Evolutionary conservation across 257 asterid genomes (phyloP), one percentile per base, ranked within the genome.

Genomic region (Linderniella brevidens): DNA sequence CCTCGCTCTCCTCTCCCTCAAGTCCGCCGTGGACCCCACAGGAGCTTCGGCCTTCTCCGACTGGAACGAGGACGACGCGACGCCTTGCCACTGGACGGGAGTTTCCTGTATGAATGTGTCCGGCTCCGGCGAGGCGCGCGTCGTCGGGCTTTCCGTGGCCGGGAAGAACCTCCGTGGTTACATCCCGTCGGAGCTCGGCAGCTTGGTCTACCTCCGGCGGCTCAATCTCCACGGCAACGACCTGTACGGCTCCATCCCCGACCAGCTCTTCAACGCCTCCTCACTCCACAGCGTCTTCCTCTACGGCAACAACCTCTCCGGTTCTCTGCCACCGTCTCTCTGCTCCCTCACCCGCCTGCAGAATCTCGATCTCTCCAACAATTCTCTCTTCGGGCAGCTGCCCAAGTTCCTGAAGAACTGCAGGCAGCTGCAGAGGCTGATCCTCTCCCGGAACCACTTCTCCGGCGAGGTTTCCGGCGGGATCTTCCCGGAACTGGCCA

Each of bases 31-130:
- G 41, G 56, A 38, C 32, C 58, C 66, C 45, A 93, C 82, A 77
- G 92, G 92, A 42, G 70, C 65, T 29, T 82, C 82, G 55, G 69
- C 95, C 17, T 68, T 87, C 47, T 69, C 19, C 17, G 74, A 80
- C 48, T 87, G 95, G 97, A 75, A 75, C 48, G 46, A 29, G 48
- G 67, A 86, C 32, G 88, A 87, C 60, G 81, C 64, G 68, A 83
- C 72, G 54, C 97, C 97, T 44, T 87, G 97, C 73, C 69, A 69
- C 3, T 87, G 97, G 97, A 87, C 80, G 63, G 97, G 95, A n/a
- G 59, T 87, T 17, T 67, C 95, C 50, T 87, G 97, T 71, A 75
- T n/a, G n/a, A n/a, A n/a, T n/a, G n/a, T n/a, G n/a, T n/a, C n/a
- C n/a, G n/a, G n/a, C n/a, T n/a, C n/a, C n/a, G n/a, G n/a, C n/a